phyloP scores from a whole-genome alignment of 768 basidiomycete species.

The Candolleomyces eurysporus region DNA sequence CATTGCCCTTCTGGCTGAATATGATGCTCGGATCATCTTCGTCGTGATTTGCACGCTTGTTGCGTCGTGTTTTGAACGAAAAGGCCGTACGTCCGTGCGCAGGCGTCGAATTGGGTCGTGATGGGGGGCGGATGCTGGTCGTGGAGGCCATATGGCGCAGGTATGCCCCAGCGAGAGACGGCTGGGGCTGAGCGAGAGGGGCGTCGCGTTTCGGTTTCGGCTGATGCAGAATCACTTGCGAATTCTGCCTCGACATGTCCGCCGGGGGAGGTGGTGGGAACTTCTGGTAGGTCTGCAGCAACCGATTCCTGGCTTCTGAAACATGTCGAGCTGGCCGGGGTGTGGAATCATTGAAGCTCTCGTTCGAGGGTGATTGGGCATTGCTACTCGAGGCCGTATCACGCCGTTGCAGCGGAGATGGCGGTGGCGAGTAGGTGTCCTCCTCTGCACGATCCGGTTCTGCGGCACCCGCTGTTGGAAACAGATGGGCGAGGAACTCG shows the following conservation, averaged over 20 bases:
- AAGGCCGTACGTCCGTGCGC: slow-evolving; percentile 22
- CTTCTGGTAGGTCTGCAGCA: not conserved
- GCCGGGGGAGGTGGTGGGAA: slow-evolving; percentile 1
- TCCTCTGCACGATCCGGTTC: slow-evolving; percentile 1
- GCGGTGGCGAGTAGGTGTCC: slow-evolving; percentile 6
- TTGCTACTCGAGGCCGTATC: slow-evolving; percentile 14
- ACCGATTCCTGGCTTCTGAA: slow-evolving; percentile 7
- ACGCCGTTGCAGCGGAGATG: slow-evolving; percentile 2
- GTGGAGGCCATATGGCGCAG: slow-evolving; percentile 73
- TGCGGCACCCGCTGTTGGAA: slow-evolving; percentile 40
- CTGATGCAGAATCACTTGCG: not conserved
- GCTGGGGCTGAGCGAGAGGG: slow-evolving; percentile 32
- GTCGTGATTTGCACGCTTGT: slow-evolving; percentile 5
- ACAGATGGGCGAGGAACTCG: slow-evolving; percentile 63
- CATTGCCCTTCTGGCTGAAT: slow-evolving; percentile 19
- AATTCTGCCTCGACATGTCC: slow-evolving; percentile 3
- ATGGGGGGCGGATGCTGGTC: slow-evolving; percentile 34
- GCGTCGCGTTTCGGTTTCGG: slow-evolving; percentile 19
- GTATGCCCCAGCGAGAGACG: slow-evolving; percentile 62
- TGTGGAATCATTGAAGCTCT: slow-evolving; percentile 29
- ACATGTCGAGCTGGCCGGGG: slow-evolving; percentile 14
- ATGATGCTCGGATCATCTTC: slow-evolving; percentile 11
- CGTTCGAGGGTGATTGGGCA: slow-evolving; percentile 27
- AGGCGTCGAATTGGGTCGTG: slow-evolving; percentile 33
- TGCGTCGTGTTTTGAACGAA: slow-evolving; percentile 27